Base-by-base conservation (phyloP, 805 yeast species). In the Saturnispora halmiae region DNA sequence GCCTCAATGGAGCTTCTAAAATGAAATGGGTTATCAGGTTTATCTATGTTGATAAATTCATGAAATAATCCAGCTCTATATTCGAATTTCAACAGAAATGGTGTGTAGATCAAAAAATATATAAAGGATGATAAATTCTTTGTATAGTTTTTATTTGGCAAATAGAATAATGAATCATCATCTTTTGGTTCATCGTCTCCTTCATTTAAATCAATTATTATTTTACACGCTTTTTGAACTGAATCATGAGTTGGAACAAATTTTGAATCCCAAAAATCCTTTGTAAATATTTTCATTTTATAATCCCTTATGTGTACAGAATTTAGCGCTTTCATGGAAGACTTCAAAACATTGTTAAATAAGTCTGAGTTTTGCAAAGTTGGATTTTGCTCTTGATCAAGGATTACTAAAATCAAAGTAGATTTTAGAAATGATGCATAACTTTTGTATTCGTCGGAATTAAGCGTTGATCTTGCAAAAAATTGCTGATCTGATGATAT, bases 71-170 rank as follows among this genome's bases (percentile, higher is more conserved):
- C 71, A 0, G 85, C 96, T 36, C 98, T 67, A 26, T 73, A 71
- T 19, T 71, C 69, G 57, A 90, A 90, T 0, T 84, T 76, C 6
- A 90, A 67, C 63, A 87, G 80, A 54, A 83, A 90, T 3, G 97
- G 96, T 3, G 79, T 63, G 38, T 74, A 70, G 1, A 72, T 65
- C 34, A 84, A 66, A 0, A 88, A 41, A 66, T 70, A 10, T 65
- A 66, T 36, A 76, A 65, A 5, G 79, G 56, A 54, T 4, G 46
- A 34, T 16, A 47, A 45, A 13, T 42, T 50, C 31, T 46, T 48
- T 15, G 46, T 41, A 5, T 51, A 45, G 9, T 36, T 40, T 29
- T 39, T 44, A 37, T 42, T 44, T n/a, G 46, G 7, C 21, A 9
- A n/a, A 28, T 28, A 24, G 9, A 24, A 19, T 6, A 25, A 35